Evolutionary conservation across 176 grass and related monocot species (phyloP).

Genomic region (Oryza punctata): DNA sequence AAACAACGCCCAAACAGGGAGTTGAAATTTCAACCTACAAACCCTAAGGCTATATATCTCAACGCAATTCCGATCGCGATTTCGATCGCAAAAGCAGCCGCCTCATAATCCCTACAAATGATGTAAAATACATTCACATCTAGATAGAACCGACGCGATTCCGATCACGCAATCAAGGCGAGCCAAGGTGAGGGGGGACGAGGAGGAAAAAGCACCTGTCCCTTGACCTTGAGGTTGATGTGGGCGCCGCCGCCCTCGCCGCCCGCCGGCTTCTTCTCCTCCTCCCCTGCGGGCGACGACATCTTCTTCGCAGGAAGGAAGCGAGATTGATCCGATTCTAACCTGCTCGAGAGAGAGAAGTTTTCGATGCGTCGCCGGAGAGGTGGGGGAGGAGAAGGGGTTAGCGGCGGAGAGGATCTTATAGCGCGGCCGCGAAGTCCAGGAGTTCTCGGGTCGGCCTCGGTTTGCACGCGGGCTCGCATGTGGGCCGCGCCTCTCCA

Average conservation of each 20-base stretch:
- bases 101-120: too few species aligned
- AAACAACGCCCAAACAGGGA: neutral
- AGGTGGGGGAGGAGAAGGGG: neutral
- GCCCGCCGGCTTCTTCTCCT: neutral
- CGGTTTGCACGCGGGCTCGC: neutral
- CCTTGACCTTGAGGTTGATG: constrained; percentile 90
- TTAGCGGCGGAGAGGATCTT: neutral
- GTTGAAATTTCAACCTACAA: neutral
- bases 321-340: neutral
- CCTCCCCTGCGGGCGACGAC: neutral
- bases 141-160: neutral
- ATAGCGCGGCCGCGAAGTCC: too few species aligned
- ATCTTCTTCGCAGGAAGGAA: neutral
- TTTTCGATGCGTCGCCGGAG: neutral
- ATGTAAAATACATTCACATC: too few species aligned
- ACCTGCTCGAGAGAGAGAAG: neutral
- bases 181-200: too few species aligned
- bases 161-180: neutral
- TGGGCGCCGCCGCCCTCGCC: constrained; percentile 56
- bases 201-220: constrained; percentile 47
- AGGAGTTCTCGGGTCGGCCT: neutral
- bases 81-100: too few species aligned
- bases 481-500: neutral
- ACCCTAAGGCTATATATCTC: neutral
- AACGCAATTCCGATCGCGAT: neutral